Evolutionary conservation across 2,329 filamentous ascomycete species (phyloP).

Genomic region (Dissoconium aciculare): DNA sequence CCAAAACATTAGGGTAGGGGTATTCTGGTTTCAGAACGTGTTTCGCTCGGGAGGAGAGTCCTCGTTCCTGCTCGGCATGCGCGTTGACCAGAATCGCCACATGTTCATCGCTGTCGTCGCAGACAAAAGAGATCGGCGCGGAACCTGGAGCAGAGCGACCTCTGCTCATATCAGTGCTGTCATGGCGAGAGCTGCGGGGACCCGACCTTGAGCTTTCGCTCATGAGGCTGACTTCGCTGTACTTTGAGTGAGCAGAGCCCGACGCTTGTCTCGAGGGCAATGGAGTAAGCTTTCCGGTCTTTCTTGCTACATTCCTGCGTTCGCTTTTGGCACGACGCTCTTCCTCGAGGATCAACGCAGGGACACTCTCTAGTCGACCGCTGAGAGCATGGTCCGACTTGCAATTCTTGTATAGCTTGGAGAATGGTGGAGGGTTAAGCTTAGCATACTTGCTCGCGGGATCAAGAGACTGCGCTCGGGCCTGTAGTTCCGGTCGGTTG

Average conservation of each 20-base stretch:
- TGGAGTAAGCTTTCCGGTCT: constrained; percentile 2
- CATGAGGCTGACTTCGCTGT: constrained; percentile 2
- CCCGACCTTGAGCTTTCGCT: constrained; percentile 5
- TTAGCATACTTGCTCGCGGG: constrained; percentile 16
- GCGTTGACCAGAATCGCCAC: too few relatives aligned
- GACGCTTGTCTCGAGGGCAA: constrained; percentile 2
- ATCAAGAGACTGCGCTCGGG: constrained; percentile 18
- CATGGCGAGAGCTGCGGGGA: constrained; percentile 4
- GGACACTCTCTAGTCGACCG: constrained; percentile 13
- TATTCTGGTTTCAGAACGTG: neutral
- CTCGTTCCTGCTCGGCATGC: too few relatives aligned
- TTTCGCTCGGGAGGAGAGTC: too few relatives aligned
- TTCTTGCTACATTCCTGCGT: constrained; percentile 5
- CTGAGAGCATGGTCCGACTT: constrained; percentile 19
- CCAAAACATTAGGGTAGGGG: neutral
- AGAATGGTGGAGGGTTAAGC: constrained; percentile 18
- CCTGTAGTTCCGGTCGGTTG: constrained; percentile 4
- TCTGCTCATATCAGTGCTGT: constrained; percentile 6
- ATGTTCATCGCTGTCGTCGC: too few relatives aligned
- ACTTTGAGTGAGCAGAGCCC: neutral
- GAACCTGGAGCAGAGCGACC: constrained; percentile 1
- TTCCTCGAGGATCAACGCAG: constrained; percentile 7
- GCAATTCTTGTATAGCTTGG: constrained; percentile 18
- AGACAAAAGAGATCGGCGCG: neutral
- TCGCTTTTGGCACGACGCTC: constrained; percentile 5